phyloP scores from a whole-genome alignment of 176 grass and related monocot genomes.

The Aegilops bicornis region DNA sequence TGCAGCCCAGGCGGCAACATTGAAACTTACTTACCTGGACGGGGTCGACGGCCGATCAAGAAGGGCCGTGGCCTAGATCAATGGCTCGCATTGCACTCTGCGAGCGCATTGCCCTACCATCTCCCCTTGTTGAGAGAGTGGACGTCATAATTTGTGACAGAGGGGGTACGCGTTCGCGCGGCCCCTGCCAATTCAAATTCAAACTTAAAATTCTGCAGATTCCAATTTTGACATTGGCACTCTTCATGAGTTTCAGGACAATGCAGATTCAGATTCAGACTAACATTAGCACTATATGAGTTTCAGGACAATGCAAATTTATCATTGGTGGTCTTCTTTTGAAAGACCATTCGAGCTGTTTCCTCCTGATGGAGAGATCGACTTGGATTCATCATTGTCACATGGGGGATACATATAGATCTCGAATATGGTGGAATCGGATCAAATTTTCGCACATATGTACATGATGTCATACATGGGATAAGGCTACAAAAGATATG shows the following conservation, averaged over 20 bases:
- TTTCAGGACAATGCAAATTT: background rate
- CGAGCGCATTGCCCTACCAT: background rate
- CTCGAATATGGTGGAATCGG: background rate
- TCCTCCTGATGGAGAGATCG: no score
- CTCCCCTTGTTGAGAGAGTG: constrained; percentile 39
- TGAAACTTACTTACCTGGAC: constrained; percentile 27
- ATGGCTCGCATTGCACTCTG: constrained; percentile 21
- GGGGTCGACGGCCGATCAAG: constrained; percentile 8
- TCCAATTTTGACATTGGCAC: no score
- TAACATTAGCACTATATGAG: no score
- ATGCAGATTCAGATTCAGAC: background rate
- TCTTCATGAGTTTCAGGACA: no score
- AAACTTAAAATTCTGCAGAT: no score
- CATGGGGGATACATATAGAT: background rate
- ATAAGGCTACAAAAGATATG: constrained; percentile 33
- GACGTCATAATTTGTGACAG: constrained; percentile 40
- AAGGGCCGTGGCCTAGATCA: constrained; percentile 24
- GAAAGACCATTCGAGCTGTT: background rate
- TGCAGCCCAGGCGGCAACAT: background rate
- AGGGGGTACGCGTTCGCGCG: constrained; percentile 38
- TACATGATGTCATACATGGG: constrained; percentile 28
- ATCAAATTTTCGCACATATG: constrained; percentile 22
- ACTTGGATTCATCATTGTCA: background rate
- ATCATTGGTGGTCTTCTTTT: background rate
- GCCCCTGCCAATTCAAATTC: background rate